These are phyloP conservation scores for Ceratocystis smalleyi DNA, from an alignment of 2,329 filamentous ascomycete species.

Conservation along the genomic window DNA sequence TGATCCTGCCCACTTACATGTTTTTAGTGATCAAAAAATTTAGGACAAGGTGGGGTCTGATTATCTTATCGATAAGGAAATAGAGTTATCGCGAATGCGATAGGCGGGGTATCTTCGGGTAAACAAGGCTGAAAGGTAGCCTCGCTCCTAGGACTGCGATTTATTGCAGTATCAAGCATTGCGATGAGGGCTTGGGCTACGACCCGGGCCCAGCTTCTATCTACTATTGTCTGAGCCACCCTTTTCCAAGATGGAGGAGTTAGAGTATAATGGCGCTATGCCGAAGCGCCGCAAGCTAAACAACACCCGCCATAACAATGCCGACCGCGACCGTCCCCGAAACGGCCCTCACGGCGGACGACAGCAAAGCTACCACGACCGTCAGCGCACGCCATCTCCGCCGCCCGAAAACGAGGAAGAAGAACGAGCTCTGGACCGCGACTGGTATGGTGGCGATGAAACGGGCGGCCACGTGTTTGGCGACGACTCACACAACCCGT, in stretches of 20 bases:
- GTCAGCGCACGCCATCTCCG: conserved; percentile 31
- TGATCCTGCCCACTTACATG: conserved; percentile 11
- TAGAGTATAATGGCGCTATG: conserved; percentile 26
- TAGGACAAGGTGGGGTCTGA: conserved; percentile 12
- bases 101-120: conserved; percentile 2
- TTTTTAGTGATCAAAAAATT: conserved; percentile 9
- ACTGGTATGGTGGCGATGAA: conserved; percentile 87
- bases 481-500: conserved; percentile 85
- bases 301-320: conserved; percentile 19
- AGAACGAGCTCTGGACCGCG: conserved; percentile 61
- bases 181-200: not conserved
- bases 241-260: conserved; percentile 10
- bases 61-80: conserved; percentile 14
- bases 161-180: not conserved
- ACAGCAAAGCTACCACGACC: conserved; percentile 19
- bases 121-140: conserved; percentile 10
- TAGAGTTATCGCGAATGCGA: not conserved
- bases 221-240: too few species aligned
- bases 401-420: conserved; percentile 41
- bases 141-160: conserved; percentile 5
- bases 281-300: conserved; percentile 28
- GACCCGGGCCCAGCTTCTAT: not conserved
- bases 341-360: not conserved
- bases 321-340: not conserved
- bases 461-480: conserved; percentile 68